phyloP scores from a whole-genome alignment of 495 filamentous ascomycete species.

The Cercophora samala region DNA sequence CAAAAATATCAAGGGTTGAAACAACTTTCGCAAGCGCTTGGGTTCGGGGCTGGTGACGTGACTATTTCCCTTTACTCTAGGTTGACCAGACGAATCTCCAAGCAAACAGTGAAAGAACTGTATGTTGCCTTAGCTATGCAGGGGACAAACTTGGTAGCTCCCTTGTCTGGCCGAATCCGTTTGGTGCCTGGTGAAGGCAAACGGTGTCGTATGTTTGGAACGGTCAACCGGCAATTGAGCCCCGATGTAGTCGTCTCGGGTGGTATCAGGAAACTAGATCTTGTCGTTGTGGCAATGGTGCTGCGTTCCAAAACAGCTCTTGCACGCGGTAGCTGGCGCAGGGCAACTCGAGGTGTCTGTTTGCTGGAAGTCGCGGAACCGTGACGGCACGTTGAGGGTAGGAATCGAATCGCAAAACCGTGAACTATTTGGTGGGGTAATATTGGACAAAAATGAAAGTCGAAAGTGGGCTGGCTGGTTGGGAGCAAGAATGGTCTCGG shows the following conservation, averaged over 20 bases:
- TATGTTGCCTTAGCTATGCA: neutral
- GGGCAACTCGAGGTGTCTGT: neutral
- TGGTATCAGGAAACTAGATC: neutral
- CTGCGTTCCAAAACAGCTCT: neutral
- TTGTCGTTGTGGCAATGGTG: neutral
- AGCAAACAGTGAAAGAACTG: slow-evolving; percentile 11
- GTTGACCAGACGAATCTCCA: neutral
- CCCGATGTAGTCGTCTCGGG: neutral
- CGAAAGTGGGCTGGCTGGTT: slow-evolving; percentile 1
- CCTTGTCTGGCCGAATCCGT: neutral
- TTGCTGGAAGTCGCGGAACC: neutral
- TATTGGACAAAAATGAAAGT: neutral
- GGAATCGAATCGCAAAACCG: neutral
- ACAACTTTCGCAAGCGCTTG: neutral
- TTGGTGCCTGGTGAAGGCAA: neutral
- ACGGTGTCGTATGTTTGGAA: neutral
- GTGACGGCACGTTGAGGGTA: neutral
- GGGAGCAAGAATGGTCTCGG: neutral
- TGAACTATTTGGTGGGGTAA: slow-evolving; percentile 4
- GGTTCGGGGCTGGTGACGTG: neutral
- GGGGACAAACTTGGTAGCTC: neutral
- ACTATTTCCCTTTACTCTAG: neutral
- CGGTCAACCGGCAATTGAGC: neutral
- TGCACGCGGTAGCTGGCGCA: neutral
- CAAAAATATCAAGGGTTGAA: neutral